Evolutionary conservation across 495 filamentous ascomycete species (phyloP).

Genomic region (Aspergillus cavernicola): DNA sequence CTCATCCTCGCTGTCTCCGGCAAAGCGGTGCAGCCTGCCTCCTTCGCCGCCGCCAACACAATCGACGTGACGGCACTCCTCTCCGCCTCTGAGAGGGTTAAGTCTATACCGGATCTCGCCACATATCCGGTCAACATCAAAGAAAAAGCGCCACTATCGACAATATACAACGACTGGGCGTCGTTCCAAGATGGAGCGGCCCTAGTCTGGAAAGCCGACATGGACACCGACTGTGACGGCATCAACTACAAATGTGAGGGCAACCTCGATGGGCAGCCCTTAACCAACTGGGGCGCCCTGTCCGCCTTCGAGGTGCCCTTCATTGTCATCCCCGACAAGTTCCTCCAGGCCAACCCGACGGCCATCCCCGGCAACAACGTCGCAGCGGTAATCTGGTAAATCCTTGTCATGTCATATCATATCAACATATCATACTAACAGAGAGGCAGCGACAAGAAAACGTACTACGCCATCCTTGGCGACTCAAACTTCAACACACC

Average conservation of each 20-base stretch:
- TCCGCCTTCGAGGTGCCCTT: slow-evolving; percentile 38
- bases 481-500: slow-evolving; percentile 33
- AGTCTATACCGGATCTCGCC: slow-evolving; percentile 1
- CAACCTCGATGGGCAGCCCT: slow-evolving; percentile 30
- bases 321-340: slow-evolving; percentile 35
- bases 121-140: slow-evolving; percentile 9
- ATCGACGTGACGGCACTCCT: neutral
- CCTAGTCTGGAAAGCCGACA: slow-evolving; percentile 18
- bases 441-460: slow-evolving; percentile 24
- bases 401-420: neutral
- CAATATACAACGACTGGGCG: slow-evolving; percentile 27
- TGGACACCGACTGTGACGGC: slow-evolving; percentile 42
- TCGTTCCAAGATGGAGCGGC: slow-evolving; percentile 20
- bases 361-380: slow-evolving; percentile 33
- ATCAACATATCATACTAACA: neutral
- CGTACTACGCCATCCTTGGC: slow-evolving; percentile 39
- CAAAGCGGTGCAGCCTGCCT: slow-evolving; percentile 50
- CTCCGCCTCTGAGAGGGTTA: neutral
- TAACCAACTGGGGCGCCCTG: slow-evolving; percentile 37
- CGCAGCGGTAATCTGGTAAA: slow-evolving; percentile 36
- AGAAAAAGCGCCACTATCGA: neutral
- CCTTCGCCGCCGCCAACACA: neutral
- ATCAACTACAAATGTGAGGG: slow-evolving; percentile 33
- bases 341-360: slow-evolving; percentile 25
- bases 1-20: slow-evolving; percentile 90